These are phyloP conservation scores for Oryza meridionalis DNA, from an alignment of 176 grass and related monocot species.

Conservation along the genomic window DNA sequence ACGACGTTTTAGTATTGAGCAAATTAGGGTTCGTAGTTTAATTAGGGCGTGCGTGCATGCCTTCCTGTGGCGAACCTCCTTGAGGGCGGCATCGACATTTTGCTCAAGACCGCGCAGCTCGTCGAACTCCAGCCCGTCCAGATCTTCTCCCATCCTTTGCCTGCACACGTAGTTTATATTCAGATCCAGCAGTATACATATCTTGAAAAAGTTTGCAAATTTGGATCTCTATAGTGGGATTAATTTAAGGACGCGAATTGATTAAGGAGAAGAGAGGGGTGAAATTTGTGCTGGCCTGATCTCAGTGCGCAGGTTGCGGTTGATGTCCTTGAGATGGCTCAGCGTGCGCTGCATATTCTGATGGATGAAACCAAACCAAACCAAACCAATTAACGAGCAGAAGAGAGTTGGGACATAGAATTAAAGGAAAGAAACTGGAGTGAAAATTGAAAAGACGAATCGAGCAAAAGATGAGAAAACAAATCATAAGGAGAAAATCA, in stretches of 20 bases:
- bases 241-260: too few species aligned
- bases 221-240: too few species aligned
- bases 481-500: too few species aligned
- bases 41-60: slow-evolving; percentile 30
- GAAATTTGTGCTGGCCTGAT: slow-evolving; percentile 47
- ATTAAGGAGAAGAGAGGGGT: neutral
- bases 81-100: slow-evolving; percentile 74
- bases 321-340: slow-evolving; percentile 94
- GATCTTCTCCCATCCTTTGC: slow-evolving; percentile 87
- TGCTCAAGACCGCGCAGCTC: slow-evolving; percentile 89
- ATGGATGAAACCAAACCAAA: neutral
- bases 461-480: neutral
- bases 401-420: neutral
- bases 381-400: neutral
- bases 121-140: slow-evolving; percentile 74
- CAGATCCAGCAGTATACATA: neutral
- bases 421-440: neutral
- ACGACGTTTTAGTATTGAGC: neutral
- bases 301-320: slow-evolving; percentile 80
- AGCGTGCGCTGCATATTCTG: slow-evolving; percentile 96
- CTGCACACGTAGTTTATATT: slow-evolving; percentile 29
- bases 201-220: neutral
- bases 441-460: too few species aligned
- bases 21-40: slow-evolving; percentile 29
- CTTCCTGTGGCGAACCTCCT: slow-evolving; percentile 84